phyloP scores from a whole-genome alignment of 1,139 yeast species.

The Yamadazyma buinensis region DNA sequence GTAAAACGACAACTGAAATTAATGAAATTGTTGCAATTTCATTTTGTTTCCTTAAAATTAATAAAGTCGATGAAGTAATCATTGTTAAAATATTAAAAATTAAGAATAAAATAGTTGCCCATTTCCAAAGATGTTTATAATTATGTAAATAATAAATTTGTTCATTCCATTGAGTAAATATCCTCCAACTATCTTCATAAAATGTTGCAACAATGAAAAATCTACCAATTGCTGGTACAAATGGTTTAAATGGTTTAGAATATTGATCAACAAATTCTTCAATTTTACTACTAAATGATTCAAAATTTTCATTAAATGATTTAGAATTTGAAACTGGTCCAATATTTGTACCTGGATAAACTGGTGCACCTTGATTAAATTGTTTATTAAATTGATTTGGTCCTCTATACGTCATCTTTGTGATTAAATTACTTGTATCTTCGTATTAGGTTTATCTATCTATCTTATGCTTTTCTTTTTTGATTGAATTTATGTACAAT shows the following conservation, averaged over 20 bases:
- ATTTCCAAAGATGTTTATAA: constrained; percentile 75
- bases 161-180: constrained; percentile 84
- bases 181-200: constrained; percentile 84
- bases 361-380: constrained; percentile 14
- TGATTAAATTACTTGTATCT: too few relatives aligned
- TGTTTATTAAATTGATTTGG: constrained; percentile 30
- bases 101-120: constrained; percentile 72
- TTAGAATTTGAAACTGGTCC: constrained; percentile 24
- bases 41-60: constrained; percentile 68
- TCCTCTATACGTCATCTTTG: constrained; percentile 38
- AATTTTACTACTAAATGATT: constrained; percentile 38
- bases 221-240: constrained; percentile 83
- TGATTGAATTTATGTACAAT: too few relatives aligned
- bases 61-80: constrained; percentile 68
- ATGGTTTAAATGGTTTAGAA: constrained; percentile 57
- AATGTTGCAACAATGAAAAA: constrained; percentile 92
- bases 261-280: constrained; percentile 48
- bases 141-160: constrained; percentile 83
- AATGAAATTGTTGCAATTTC: constrained; percentile 71
- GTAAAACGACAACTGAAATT: constrained; percentile 69
- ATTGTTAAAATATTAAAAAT: constrained; percentile 62
- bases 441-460: too few relatives aligned
- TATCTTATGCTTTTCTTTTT: too few relatives aligned
- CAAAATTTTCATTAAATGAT: constrained; percentile 39
- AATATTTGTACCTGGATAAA: constrained; percentile 13